phyloP scores from a whole-genome alignment of 208 protist genomes.

The Endotrypanum monterogeii region DNA sequence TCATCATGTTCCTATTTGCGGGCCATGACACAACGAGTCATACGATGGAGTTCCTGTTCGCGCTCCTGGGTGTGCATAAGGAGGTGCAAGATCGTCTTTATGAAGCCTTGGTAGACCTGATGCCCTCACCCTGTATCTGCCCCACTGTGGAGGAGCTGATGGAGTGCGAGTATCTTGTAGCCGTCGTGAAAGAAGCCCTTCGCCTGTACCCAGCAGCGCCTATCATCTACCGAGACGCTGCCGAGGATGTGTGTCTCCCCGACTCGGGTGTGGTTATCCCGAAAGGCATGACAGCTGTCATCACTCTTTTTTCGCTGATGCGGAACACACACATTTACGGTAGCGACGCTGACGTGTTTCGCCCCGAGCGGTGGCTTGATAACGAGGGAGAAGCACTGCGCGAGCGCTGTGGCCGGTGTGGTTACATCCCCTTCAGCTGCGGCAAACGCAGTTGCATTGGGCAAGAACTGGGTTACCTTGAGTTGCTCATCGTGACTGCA shows the following conservation, averaged over 20 bases:
- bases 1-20: conserved; percentile 62
- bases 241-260: conserved; percentile 43
- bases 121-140: conserved; percentile 41
- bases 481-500: conserved; percentile 47
- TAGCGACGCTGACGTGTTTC: conserved; percentile 39
- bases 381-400: conserved; percentile 40
- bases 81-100: conserved; percentile 45
- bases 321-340: conserved; percentile 49
- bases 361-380: conserved; percentile 54
- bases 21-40: conserved; percentile 60
- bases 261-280: conserved; percentile 48
- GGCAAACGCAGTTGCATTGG: conserved; percentile 59
- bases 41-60: conserved; percentile 56
- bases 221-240: conserved; percentile 58
- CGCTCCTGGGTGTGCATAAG: conserved; percentile 38
- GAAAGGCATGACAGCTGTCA: conserved; percentile 41
- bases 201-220: conserved; percentile 59
- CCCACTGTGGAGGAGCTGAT: conserved; percentile 50
- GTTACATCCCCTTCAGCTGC: conserved; percentile 60
- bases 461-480: conserved; percentile 47
- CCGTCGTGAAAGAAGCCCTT: conserved; percentile 47
- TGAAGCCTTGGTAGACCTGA: conserved; percentile 40
- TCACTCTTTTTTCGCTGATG: conserved; percentile 60
- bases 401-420: conserved; percentile 46
- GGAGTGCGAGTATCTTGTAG: conserved; percentile 53